Conservation (phyloP, 768 basidiomycete species). For the Mycena indigotica region DNA sequence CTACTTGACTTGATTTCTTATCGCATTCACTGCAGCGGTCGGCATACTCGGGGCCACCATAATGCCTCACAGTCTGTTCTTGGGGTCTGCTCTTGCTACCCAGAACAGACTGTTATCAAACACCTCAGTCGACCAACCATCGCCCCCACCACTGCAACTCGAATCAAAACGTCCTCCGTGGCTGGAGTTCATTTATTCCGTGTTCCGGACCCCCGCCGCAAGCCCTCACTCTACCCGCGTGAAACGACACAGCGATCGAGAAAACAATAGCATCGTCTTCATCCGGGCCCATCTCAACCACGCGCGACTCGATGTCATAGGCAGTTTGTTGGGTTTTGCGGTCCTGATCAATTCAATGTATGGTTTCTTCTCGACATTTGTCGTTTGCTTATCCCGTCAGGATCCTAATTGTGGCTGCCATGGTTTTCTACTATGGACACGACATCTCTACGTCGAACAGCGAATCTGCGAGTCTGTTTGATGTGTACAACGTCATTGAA, state of each 20-base stretch:
- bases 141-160: background rate
- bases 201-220: constrained; percentile 41
- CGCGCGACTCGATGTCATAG: constrained; percentile 64
- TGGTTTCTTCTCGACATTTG: constrained; percentile 26
- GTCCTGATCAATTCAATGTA: constrained; percentile 86
- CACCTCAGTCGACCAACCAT: constrained; percentile 16
- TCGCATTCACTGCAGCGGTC: constrained; percentile 33
- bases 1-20: background rate
- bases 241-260: constrained; percentile 52
- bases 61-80: constrained; percentile 92
- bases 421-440: constrained; percentile 70
- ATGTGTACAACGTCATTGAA: constrained; percentile 75
- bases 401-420: constrained; percentile 79
- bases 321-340: constrained; percentile 79
- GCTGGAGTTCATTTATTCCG: constrained; percentile 28
- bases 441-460: constrained; percentile 20
- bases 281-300: constrained; percentile 67
- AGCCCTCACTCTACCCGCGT: constrained; percentile 38
- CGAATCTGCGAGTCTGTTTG: constrained; percentile 76
- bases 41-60: constrained; percentile 84
- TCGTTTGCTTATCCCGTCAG: constrained; percentile 35
- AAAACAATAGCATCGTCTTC: constrained; percentile 59
- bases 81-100: constrained; percentile 84
- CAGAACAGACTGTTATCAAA: constrained; percentile 65
- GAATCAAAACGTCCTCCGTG: background rate